These are phyloP conservation scores for Fraxinus latifolia DNA, from an alignment of 305 asterid species.

Conservation along the genomic window DNA sequence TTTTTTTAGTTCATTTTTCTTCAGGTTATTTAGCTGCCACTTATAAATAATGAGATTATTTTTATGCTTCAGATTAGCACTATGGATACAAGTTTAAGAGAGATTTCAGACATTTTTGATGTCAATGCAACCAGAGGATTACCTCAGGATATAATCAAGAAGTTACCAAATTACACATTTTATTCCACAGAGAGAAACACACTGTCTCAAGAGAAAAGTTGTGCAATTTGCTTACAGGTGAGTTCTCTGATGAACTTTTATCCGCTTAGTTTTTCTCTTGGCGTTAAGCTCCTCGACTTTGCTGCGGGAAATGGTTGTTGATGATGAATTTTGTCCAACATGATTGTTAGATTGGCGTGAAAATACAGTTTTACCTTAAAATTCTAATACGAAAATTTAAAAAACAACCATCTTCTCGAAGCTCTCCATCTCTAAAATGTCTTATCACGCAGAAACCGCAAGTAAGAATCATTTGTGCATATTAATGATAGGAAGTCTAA, in stretches of 20 bases:
- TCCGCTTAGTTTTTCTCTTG: background rate
- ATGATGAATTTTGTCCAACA: background rate
- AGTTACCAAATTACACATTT: slow-evolving; percentile 49
- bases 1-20: background rate
- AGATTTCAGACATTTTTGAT: slow-evolving; percentile 77
- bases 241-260: slow-evolving; percentile 2
- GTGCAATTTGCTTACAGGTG: slow-evolving; percentile 85
- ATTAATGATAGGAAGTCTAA: background rate
- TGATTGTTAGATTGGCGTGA: background rate
- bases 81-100: slow-evolving; percentile 65
- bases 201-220: slow-evolving; percentile 36
- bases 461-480: background rate
- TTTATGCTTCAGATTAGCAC: slow-evolving; percentile 50
- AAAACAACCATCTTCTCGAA: background rate
- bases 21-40: background rate
- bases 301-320: background rate
- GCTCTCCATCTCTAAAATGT: background rate
- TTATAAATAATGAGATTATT: background rate
- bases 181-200: slow-evolving; percentile 5
- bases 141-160: slow-evolving; percentile 45
- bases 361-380: background rate
- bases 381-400: too few species aligned
- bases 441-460: background rate
- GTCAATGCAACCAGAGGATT: slow-evolving; percentile 51
- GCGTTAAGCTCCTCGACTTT: background rate